Evolutionary conservation across 345 rosid species (phyloP).

Genomic region (Citrus medica): DNA sequence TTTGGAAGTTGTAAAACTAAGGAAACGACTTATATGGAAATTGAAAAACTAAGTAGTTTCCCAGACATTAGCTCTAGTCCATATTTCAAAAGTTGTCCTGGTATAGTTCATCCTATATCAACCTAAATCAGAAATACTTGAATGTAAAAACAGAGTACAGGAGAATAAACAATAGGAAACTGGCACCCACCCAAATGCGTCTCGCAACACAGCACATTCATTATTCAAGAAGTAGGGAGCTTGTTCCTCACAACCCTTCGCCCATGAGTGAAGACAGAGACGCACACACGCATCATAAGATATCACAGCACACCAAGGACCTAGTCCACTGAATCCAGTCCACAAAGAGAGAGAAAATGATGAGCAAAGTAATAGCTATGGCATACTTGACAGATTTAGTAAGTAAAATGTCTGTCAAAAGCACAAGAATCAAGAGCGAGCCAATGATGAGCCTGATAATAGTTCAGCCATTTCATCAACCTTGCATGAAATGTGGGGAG

Average conservation of each 20-base stretch:
- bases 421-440: not conserved
- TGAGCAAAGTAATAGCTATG: not conserved
- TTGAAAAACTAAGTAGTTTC: not conserved
- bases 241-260: constrained; percentile 58
- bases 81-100: not conserved
- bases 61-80: not conserved
- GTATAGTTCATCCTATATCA: not conserved
- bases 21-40: not conserved
- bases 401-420: not conserved
- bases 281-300: constrained; percentile 91
- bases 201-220: constrained; percentile 73
- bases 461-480: constrained; percentile 33
- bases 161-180: constrained; percentile 5
- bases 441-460: not conserved
- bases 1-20: not conserved
- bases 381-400: not conserved
- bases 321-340: constrained; percentile 63
- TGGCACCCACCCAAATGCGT: constrained; percentile 64
- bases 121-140: not conserved
- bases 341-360: not conserved
- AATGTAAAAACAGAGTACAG: not conserved
- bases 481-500: constrained; percentile 91
- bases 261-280: constrained; percentile 85
- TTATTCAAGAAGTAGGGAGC: constrained; percentile 79
- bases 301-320: constrained; percentile 93